A percentile compares a stretch with the other conserved stretches of the same genome.
Conservation (phyloP, 805 yeast species). For the Metschnikowia proteae region DNA sequence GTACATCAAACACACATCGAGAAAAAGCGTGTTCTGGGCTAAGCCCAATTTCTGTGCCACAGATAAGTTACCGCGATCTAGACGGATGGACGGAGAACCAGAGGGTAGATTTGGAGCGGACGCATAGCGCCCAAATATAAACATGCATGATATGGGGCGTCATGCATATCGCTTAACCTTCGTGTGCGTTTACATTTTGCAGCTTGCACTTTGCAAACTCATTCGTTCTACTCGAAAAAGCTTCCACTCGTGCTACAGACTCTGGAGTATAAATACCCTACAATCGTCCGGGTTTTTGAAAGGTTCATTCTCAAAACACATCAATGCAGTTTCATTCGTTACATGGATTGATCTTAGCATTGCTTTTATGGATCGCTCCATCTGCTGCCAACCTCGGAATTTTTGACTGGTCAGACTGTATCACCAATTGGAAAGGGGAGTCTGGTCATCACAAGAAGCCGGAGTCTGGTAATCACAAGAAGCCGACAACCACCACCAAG, state of each 20-base stretch:
- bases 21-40: background rate
- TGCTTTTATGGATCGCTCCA: slow-evolving; percentile 3
- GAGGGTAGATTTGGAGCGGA: background rate
- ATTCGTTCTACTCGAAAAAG: background rate
- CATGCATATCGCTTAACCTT: background rate
- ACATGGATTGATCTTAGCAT: background rate
- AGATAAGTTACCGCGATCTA: background rate
- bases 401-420: background rate
- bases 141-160: background rate
- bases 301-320: background rate
- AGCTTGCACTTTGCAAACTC: background rate
- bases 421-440: slow-evolving; percentile 2
- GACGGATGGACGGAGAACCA: background rate
- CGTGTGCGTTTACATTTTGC: background rate
- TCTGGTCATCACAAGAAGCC: background rate
- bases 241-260: background rate
- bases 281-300: background rate
- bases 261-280: background rate
- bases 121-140: background rate
- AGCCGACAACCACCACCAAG: background rate
- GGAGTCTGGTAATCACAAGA: background rate
- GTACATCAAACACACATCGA: background rate
- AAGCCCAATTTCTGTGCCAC: background rate
- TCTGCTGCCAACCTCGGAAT: slow-evolving; percentile 2
- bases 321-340: slow-evolving; percentile 3